phyloP scores from a whole-genome alignment of 495 filamentous ascomycete species.

The Penicillium antarcticum region DNA sequence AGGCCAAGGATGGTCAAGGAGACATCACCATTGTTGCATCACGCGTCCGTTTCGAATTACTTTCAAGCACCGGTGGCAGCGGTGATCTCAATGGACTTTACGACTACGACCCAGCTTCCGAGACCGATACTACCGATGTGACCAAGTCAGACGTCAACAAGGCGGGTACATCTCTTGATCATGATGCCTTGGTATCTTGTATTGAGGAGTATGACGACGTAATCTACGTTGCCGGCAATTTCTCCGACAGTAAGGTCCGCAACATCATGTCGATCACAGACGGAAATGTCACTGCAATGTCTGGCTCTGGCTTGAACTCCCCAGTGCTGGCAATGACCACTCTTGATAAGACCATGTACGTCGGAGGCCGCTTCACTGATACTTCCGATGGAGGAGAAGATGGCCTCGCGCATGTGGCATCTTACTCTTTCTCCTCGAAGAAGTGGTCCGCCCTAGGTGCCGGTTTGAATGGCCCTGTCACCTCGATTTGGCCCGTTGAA shows the following conservation, averaged over 20 bases:
- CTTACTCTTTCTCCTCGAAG: slow-evolving; percentile 66
- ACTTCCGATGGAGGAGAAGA: slow-evolving; percentile 57
- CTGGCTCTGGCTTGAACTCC: slow-evolving; percentile 78
- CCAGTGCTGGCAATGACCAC: slow-evolving; percentile 67
- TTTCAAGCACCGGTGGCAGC: slow-evolving; percentile 53
- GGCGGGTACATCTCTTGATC: slow-evolving; percentile 64
- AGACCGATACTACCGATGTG: slow-evolving; percentile 55
- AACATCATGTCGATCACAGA: slow-evolving; percentile 76
- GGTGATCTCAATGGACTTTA: slow-evolving; percentile 78
- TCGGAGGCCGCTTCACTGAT: slow-evolving; percentile 82
- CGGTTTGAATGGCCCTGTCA: slow-evolving; percentile 80
- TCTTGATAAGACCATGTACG: slow-evolving; percentile 65
- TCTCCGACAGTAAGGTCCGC: slow-evolving; percentile 58
- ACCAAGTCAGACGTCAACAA: slow-evolving; percentile 68
- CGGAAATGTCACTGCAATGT: slow-evolving; percentile 56
- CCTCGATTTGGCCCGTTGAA: slow-evolving; percentile 66
- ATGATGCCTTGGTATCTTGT: slow-evolving; percentile 61
- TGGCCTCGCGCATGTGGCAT: slow-evolving; percentile 69
- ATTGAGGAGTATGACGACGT: slow-evolving; percentile 56
- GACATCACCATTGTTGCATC: slow-evolving; percentile 82
- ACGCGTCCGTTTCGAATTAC: slow-evolving; percentile 71
- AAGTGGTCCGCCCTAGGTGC: slow-evolving; percentile 78
- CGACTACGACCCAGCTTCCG: slow-evolving; percentile 73
- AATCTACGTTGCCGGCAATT: slow-evolving; percentile 82
- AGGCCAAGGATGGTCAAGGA: slow-evolving; percentile 62